Conservation (phyloP, 2,329 filamentous ascomycete genomes). For the Sporothrix humicola region DNA sequence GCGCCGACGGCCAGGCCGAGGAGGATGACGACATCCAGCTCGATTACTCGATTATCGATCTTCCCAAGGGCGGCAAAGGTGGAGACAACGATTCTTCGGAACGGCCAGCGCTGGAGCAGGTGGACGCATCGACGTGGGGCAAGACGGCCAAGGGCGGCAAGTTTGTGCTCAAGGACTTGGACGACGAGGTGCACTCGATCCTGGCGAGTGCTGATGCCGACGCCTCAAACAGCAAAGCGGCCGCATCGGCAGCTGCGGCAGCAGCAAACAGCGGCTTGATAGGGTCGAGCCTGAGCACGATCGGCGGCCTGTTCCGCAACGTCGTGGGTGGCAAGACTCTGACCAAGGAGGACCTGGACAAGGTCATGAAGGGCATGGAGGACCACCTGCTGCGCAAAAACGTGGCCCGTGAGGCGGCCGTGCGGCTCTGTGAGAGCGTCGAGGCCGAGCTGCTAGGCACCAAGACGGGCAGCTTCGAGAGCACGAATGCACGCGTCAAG, state of each 20-base stretch:
- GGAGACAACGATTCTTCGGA: constrained; percentile 27
- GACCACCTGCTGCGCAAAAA: constrained; percentile 95
- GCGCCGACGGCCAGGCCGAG: constrained; percentile 83
- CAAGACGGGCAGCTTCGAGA: constrained; percentile 90
- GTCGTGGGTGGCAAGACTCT: constrained; percentile 93
- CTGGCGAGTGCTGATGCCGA: constrained; percentile 66
- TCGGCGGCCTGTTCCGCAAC: constrained; percentile 89
- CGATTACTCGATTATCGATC: constrained; percentile 80
- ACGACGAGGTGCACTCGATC: constrained; percentile 91
- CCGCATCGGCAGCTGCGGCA: constrained; percentile 53
- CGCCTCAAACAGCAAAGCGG: constrained; percentile 67
- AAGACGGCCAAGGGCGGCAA: constrained; percentile 91
- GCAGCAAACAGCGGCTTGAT: constrained; percentile 68
- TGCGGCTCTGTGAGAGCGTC: constrained; percentile 88
- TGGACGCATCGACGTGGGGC: constrained; percentile 83
- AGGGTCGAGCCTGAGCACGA: constrained; percentile 78
- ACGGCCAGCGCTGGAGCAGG: constrained; percentile 69
- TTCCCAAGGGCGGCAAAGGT: constrained; percentile 59
- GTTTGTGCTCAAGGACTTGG: constrained; percentile 91
- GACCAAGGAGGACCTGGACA: constrained; percentile 85
- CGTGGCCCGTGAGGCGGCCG: constrained; percentile 89
- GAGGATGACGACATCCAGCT: constrained; percentile 80
- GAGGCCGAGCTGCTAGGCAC: constrained; percentile 87
- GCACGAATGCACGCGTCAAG: constrained; percentile 80
- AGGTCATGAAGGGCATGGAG: constrained; percentile 94